phyloP scores from a whole-genome alignment of 2,329 filamentous ascomycete genomes.

The Graphilbum fragrans region DNA sequence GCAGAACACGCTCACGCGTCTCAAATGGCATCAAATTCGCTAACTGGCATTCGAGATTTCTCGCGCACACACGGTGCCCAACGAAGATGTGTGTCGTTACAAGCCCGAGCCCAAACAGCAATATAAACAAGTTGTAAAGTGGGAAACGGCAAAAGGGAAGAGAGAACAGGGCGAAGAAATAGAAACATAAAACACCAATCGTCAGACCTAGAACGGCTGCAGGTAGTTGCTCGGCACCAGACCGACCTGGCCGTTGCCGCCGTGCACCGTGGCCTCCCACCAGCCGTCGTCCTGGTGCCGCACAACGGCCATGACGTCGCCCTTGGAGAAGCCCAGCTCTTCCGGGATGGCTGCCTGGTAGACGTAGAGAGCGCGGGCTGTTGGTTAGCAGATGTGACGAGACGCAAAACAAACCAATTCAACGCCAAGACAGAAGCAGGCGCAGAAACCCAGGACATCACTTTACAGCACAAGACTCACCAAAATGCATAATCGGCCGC shows the following conservation, averaged over 20 bases:
- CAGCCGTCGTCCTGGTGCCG: conserved; percentile 94
- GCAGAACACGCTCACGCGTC: no score
- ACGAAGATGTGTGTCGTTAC: no score
- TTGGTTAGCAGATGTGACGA: conserved; percentile 5
- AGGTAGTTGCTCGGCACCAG: conserved; percentile 60
- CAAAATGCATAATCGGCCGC: conserved; percentile 79
- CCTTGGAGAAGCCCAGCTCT: conserved; percentile 85
- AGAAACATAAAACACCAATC: neutral
- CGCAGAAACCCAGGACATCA: neutral
- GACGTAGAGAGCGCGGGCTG: conserved; percentile 87
- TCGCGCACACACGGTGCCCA: no score
- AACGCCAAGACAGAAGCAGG: conserved; percentile 4
- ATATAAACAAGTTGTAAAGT: no score
- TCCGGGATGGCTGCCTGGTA: conserved; percentile 93
- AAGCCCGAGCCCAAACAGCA: no score
- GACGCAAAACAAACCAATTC: neutral
- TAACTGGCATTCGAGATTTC: no score
- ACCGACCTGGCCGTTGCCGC: conserved; percentile 45
- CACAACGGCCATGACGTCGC: conserved; percentile 78
- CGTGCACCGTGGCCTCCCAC: conserved; percentile 96
- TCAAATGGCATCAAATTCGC: no score
- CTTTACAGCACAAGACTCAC: conserved; percentile 42
- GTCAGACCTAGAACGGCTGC: conserved; percentile 31
- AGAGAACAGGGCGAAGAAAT: neutral
- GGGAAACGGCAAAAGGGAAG: neutral